Evolutionary conservation across 116 monocot species (phyloP), one percentile per base, ranked within the genome.

Genomic region (Zostera marina): DNA sequence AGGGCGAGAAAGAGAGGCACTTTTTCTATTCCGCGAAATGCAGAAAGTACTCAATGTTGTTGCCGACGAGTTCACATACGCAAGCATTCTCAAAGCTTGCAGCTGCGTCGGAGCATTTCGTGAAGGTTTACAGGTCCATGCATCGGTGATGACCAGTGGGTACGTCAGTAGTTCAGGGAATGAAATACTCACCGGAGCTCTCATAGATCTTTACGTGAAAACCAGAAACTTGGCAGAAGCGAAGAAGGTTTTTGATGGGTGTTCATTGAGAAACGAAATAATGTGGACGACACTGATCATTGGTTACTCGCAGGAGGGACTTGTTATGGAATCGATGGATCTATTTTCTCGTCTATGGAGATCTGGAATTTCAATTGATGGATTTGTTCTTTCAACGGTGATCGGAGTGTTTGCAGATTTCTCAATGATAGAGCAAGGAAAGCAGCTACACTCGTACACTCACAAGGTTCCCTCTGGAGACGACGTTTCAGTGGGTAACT

Each of bases 11-110:
- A 67, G 38, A 47, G 67, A 66, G 14, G 57, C 69, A n/a, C 48
- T 81, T 52, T 20, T 56, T 56, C 12, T 71, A 47, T 77, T 81
- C 23, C 52, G 47, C 17, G 65, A 62, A 57, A 77, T 81, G 77
- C 71, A 56, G 38, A 52, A 38, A 17, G 52, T 53, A 41, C 54
- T 46, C 0, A 51, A 67, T 26, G 10, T 41, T 26, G 10, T 41
- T 9, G 74, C 70, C 21, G 81, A 81, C 58, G 77, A 77, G 39
- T 81, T 71, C 68, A 71, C 81, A 3, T 81, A 72, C 44, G 65
- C 76, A 16, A 81, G 81, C 52, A 48, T 70, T 9, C 54, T 81
- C 1, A 82, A 82, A 54, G 81, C 77, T 1, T 82, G 77, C 59
- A 63, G 74, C 32, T 49, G 67, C 42, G 51, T 71, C 13, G 71